Base-by-base conservation (phyloP, 148 eudicot species). In the Cornus florida region DNA sequence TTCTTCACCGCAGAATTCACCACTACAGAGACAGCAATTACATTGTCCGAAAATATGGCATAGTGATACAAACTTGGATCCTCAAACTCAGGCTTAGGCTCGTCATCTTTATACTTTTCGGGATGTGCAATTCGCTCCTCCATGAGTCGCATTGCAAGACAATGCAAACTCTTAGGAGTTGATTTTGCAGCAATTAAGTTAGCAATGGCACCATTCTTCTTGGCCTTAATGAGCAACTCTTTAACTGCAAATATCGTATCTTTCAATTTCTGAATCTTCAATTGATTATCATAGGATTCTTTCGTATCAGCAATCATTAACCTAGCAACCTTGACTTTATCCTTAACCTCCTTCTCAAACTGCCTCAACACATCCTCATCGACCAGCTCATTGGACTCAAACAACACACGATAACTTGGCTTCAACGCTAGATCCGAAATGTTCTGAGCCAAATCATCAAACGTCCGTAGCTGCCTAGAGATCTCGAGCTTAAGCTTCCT, bases 161-260 rank as follows among this genome's bases (percentile, higher is more conserved):
- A 94, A 88, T 94, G 98, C 86, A 94, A 79, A 87, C 97, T 92
- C 88, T 94, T 92, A 20, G 98, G 98, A 78, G 92, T 94, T 8
- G 98, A 94, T 79, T 88, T 94, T 4, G 97, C 93, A 74, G 98
- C 91, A 81, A 92, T 87, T 69, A 88, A 75, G 90, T 93, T 94
- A 22, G 98, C 94, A 78, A 92, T 79, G 28, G 91, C 93, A 59
- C 97, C 97, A 56, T 88, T 92, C 86, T 91, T 94, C 83, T 85
- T 94, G 14, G 97, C 97, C 85, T 94, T 92, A 53, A 82, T 50
- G 70, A 92, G 87, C 87, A 91, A 84, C 81, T 94, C 98, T 77
- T 92, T 89, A 41, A 94, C 98, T 22, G 98, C 97, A 84, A 94
- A 94, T 64, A 94, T 91, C 0, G 98, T 94, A 75, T 94, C 98